Evolutionary conservation across 2,329 filamentous ascomycete species (phyloP).

Genomic region (Botryotinia narcissicola): DNA sequence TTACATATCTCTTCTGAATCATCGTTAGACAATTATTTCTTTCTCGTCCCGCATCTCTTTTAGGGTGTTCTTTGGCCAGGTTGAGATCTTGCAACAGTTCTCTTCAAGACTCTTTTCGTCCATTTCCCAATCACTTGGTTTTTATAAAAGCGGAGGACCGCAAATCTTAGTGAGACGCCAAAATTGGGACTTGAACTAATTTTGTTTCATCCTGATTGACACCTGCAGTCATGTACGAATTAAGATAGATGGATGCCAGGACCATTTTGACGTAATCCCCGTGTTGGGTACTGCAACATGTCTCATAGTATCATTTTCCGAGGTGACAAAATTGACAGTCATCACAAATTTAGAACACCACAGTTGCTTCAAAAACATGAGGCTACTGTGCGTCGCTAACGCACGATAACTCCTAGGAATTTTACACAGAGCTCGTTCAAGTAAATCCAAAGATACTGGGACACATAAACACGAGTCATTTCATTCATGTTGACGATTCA

Average conservation of each 20-base stretch:
- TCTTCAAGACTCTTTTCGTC: constrained; percentile 3
- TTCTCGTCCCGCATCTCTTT: neutral
- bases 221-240: constrained; percentile 18
- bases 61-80: constrained; percentile 11
- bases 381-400: constrained; percentile 2
- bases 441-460: constrained; percentile 1
- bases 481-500: neutral
- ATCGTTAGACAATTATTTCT: neutral
- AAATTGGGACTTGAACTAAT: neutral
- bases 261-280: constrained; percentile 11
- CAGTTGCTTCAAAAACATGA: neutral
- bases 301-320: neutral
- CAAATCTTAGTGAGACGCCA: constrained; percentile 11
- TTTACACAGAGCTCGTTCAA: neutral
- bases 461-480: constrained; percentile 4
- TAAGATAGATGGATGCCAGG: neutral
- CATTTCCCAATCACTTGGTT: neutral
- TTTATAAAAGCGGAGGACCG: neutral
- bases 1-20: neutral
- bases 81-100: neutral
- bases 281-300: neutral
- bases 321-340: constrained; percentile 3
- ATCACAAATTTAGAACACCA: neutral
- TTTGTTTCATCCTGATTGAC: constrained; percentile 20
- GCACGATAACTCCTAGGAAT: constrained; percentile 4